Evolutionary conservation across 1,284 basidiomycete species (phyloP), one percentile per base, ranked within the genome.

Genomic region (Mycosarcoma mackinlayi): DNA sequence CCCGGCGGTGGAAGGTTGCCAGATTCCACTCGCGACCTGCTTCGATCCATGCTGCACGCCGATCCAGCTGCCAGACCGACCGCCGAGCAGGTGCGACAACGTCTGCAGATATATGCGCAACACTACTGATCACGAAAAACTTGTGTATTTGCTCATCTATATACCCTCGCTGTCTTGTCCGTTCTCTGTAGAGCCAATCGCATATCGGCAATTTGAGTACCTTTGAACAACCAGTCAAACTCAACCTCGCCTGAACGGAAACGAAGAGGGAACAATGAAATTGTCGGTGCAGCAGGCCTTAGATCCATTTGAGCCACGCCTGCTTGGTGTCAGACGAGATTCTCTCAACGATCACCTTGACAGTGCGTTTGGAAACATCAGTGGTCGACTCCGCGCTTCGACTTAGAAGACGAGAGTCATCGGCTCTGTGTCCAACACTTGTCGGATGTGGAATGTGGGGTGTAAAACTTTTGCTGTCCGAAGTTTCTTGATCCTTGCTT

Each of bases 1-100:
- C 76, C 80, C 18, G 79, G 78, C 25, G 79, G 80, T 3, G 79
- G 68, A 0, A 44, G 79, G 13, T 38, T 82, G 4, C 80, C 80
- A 0, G 78, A 80, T 28, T 52, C 40, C 30, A 69, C 77, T 4
- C 55, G 79, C n/a, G 73, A 76, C 1, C 42, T 82, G 18, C 55
- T 82, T 19, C 40, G 73, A 9, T 27, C 39, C 1, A 82, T 82
- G 80, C 54, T 80, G 4, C 35, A 55, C 14, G 42, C 77, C 1
- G 42, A 69, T 21, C 75, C 78, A 3, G 47, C 55, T 4, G 42
- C 45, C 4, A 41, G 80, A 8, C 80, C 80, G 1, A 70, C 61
- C 2, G 79, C 78, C 4, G 21, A 37, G 1, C 53, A 77, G 51
- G 78, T 78, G 24, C 19, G 62, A 21, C 18, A 46, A 5, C 42